Conservation (phyloP, 2,329 filamentous ascomycete genomes). For the Verticillium nonalfalfae region DNA sequence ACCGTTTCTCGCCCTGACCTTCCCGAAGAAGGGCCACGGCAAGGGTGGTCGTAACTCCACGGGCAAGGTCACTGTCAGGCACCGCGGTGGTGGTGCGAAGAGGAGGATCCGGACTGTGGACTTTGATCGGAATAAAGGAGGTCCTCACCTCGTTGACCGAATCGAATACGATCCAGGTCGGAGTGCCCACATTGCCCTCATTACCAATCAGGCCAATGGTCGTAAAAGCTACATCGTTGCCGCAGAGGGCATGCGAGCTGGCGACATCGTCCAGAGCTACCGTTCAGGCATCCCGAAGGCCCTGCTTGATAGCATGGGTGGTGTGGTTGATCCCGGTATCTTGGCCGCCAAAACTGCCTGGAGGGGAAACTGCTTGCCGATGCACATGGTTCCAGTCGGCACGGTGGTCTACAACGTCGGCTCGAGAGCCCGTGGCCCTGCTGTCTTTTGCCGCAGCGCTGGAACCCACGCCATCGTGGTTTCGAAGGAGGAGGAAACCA, state of each 20-base stretch:
- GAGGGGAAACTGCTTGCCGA: slow-evolving; percentile 87
- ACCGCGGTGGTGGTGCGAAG: slow-evolving; percentile 89
- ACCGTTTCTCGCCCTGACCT: slow-evolving; percentile 75
- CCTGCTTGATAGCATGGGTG: slow-evolving; percentile 86
- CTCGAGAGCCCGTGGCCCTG: slow-evolving; percentile 63
- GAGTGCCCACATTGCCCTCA: slow-evolving; percentile 84
- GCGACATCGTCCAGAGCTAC: slow-evolving; percentile 90
- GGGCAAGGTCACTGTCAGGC: slow-evolving; percentile 80
- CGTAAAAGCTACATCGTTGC: slow-evolving; percentile 88
- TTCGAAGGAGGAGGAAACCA: slow-evolving; percentile 75
- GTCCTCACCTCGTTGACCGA: slow-evolving; percentile 82
- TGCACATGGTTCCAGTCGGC: slow-evolving; percentile 95
- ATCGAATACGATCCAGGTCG: slow-evolving; percentile 96
- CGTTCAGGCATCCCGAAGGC: slow-evolving; percentile 81
- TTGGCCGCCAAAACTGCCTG: slow-evolving; percentile 90
- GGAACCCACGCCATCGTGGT: slow-evolving; percentile 87
- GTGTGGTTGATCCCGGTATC: slow-evolving; percentile 88
- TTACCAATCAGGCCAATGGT: slow-evolving; percentile 68
- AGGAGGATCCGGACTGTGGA: slow-evolving; percentile 88
- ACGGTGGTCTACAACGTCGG: slow-evolving; percentile 89
- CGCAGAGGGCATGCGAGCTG: slow-evolving; percentile 87
- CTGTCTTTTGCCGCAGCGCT: slow-evolving; percentile 90
- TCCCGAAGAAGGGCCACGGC: slow-evolving; percentile 84
- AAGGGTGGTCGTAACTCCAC: slow-evolving; percentile 90
- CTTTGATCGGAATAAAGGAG: slow-evolving; percentile 71